A percentile compares a stretch with the other conserved stretches of the same genome.
These are phyloP conservation scores for Luffa aegyptiaca DNA, from an alignment of 306 rosid genomes.

Conservation along the genomic window DNA sequence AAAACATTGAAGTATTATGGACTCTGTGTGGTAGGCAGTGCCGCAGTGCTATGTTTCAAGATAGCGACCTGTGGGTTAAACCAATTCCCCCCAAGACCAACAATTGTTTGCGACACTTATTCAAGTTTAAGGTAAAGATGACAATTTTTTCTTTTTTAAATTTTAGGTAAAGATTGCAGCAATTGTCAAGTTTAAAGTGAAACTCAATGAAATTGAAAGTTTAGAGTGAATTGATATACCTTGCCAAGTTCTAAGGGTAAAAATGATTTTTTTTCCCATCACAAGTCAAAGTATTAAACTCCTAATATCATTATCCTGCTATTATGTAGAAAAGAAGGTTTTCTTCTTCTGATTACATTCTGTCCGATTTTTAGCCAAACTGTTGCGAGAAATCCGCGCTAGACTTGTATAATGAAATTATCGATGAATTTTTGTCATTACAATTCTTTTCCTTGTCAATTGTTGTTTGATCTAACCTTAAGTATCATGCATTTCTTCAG, in stretches of 20 bases:
- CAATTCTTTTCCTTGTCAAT: neutral
- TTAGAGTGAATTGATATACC: neutral
- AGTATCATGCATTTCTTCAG: constrained; percentile 26
- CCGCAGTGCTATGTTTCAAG: neutral
- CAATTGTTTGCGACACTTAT: neutral
- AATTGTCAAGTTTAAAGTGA: neutral
- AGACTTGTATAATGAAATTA: neutral
- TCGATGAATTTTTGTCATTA: neutral
- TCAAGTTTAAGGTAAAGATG: neutral
- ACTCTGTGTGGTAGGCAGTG: too few species aligned
- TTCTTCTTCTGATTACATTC: neutral
- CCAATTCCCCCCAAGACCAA: too few species aligned
- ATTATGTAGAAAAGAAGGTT: neutral
- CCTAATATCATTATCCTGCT: neutral
- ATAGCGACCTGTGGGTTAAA: too few species aligned
- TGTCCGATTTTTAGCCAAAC: neutral
- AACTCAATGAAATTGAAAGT: neutral
- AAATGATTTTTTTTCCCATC: neutral
- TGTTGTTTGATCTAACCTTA: neutral
- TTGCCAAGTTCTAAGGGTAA: neutral
- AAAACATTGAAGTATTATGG: neutral
- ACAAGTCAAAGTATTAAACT: neutral
- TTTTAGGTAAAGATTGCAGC: neutral
- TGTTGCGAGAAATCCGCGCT: neutral
- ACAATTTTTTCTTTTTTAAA: neutral